Conservation (phyloP, 2,329 filamentous ascomycete species). For the Metarhizium anisopliae region DNA sequence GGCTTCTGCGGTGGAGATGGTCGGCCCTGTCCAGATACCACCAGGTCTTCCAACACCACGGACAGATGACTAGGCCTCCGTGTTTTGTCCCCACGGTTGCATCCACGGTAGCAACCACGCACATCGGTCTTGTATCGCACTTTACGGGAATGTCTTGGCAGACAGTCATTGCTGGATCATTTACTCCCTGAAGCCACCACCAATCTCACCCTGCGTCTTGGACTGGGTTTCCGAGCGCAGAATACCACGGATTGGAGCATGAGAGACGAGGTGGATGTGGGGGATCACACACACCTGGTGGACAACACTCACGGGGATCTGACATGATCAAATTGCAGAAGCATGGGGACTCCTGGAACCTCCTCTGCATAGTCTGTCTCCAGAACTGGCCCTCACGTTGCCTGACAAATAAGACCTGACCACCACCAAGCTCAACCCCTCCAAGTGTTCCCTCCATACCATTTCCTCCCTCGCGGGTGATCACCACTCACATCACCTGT, state of each 20-base stretch:
- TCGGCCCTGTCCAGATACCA: neutral
- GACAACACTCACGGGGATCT: constrained; percentile 2
- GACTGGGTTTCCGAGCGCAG: constrained; percentile 1
- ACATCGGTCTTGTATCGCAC: constrained; percentile 1
- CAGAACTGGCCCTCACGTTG: constrained; percentile 6
- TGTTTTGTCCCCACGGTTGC: constrained; percentile 5
- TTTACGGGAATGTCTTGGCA: constrained; percentile 1
- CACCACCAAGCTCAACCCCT: constrained; percentile 20
- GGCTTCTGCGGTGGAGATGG: neutral
- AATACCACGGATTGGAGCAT: constrained; percentile 2
- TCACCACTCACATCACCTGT: constrained; percentile 15
- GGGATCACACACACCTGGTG: neutral
- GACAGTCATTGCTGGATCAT: neutral
- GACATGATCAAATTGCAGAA: constrained; percentile 1
- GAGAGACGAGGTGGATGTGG: constrained; percentile 1
- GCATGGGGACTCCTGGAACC: neutral
- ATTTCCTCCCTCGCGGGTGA: constrained; percentile 13
- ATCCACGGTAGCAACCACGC: constrained; percentile 12
- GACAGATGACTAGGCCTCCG: neutral
- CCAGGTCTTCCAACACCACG: constrained; percentile 1
- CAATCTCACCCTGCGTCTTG: constrained; percentile 4
- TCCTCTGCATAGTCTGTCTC: neutral
- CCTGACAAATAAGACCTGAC: constrained; percentile 20
- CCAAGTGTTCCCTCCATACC: constrained; percentile 9
- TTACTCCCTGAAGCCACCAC: constrained; percentile 3